Evolutionary conservation across 2,329 filamentous ascomycete species (phyloP), one percentile per base, ranked within the genome.

Genomic region (Dothideomycetes sp.): DNA sequence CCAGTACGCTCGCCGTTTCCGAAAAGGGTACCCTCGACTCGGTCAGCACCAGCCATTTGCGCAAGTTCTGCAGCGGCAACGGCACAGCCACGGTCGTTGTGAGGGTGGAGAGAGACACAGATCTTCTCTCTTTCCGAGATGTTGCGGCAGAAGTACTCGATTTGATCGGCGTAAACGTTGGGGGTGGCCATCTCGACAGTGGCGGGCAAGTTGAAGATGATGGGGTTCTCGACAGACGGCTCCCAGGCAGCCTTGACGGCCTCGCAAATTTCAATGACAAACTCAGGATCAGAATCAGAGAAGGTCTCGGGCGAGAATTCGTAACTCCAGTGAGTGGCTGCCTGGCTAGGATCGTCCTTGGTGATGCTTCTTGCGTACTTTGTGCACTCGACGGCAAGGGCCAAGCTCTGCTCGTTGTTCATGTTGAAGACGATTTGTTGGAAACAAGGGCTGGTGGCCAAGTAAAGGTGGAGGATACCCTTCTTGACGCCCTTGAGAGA

Each of bases 151-250:
- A 98, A 98, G 65, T 85, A 94, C 60, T 98, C 91, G 46, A 98
- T 84, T 65, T 93, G 83, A 57, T 98, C 91, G 36, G 91, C 91
- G 59, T 91, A 98, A 35, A 95, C 75, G 58, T 98, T 98, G 24
- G 88, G 88, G 1, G 91, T 95, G 1, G 85, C 67, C 79, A 95
- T 80, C 65, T 98, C 91, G 27, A 96, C 89, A 0, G 91, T 98
- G 2, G 91, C 89, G 1, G 91, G 89, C 37, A 98, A 72, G 66
- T 96, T 96, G 72, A 98, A 91, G 58, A 98, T 94, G 61, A 98
- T 85, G 35, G 81, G 84, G 51, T 78, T 80, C 60, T 85, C 77
- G 30, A 69, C 77, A 0, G 75, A 77, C 1, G 91, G 89, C 46
- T 72, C 87, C 91, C 91, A 98, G 1, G 88, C 91, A 4, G 72